These are phyloP conservation scores for Taxillus chinensis DNA, from an alignment of 164 flowering plant species.

Conservation along the genomic window DNA sequence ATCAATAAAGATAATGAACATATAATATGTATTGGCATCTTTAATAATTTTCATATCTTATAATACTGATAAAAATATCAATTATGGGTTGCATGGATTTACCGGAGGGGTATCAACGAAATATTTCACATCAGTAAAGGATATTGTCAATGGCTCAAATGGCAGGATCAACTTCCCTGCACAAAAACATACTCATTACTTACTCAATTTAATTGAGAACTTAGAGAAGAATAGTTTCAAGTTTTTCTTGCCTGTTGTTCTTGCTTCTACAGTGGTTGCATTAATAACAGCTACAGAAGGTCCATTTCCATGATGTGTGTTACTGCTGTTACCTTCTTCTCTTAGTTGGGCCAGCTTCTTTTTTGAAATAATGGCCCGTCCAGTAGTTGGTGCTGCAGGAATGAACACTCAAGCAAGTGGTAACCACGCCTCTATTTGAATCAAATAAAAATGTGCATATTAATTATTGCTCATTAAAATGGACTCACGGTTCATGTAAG, in stretches of 20 bases:
- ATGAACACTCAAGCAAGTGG: conserved; percentile 2
- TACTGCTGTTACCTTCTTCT: conserved; percentile 7
- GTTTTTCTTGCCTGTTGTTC: conserved; percentile 7
- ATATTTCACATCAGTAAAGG: conserved; percentile 38
- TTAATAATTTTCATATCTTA: too few relatives aligned
- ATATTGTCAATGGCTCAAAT: conserved; percentile 30
- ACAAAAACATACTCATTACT: background rate
- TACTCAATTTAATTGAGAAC: background rate
- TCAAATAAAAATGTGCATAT: background rate
- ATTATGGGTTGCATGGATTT: conserved; percentile 2
- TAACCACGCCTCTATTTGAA: background rate
- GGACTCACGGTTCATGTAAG: conserved; percentile 31
- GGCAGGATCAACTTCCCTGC: conserved; percentile 30
- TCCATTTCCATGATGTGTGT: background rate
- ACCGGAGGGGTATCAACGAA: conserved; percentile 38
- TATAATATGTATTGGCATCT: too few relatives aligned
- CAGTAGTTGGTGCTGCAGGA: conserved; percentile 21
- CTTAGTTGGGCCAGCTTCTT: conserved; percentile 24
- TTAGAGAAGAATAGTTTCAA: background rate
- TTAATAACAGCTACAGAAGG: conserved; percentile 1
- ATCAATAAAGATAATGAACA: too few relatives aligned
- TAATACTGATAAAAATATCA: too few relatives aligned
- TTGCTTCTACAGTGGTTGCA: conserved; percentile 4
- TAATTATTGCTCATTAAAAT: background rate
- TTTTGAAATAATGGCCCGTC: conserved; percentile 27